Evolutionary conservation across 805 yeast species (phyloP).

Genomic region (Lachancea dasiensis): DNA sequence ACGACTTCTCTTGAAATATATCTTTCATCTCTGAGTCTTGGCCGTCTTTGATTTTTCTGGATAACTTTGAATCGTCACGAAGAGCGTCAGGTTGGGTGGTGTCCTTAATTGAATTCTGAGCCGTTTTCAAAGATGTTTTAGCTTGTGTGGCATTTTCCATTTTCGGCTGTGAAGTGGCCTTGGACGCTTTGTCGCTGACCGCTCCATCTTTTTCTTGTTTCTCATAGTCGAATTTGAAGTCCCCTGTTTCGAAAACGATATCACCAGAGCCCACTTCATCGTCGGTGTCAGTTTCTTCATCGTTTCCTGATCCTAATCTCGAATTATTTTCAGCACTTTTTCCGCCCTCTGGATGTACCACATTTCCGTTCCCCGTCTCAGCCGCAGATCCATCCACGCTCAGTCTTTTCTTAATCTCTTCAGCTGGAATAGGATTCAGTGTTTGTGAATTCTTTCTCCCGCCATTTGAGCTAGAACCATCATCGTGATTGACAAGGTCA

Average conservation of each 20-base stretch:
- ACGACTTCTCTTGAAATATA: slow-evolving; percentile 29
- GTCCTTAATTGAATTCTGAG: neutral
- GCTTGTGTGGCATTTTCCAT: neutral
- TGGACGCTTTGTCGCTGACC: neutral
- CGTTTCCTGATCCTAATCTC: slow-evolving; percentile 6
- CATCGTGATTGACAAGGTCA: slow-evolving; percentile 34
- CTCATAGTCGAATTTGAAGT: slow-evolving; percentile 28
- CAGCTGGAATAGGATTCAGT: slow-evolving; percentile 8
- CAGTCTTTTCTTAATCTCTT: slow-evolving; percentile 6
- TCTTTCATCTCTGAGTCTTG: slow-evolving; percentile 16
- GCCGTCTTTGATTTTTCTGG: slow-evolving; percentile 1
- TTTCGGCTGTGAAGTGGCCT: neutral
- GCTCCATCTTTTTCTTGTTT: slow-evolving; percentile 21
- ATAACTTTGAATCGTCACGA: neutral
- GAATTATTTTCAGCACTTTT: neutral
- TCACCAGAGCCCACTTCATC: slow-evolving; percentile 23
- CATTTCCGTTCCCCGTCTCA: slow-evolving; percentile 1
- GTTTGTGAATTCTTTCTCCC: slow-evolving; percentile 16
- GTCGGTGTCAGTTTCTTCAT: slow-evolving; percentile 33
- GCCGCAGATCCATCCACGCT: slow-evolving; percentile 5
- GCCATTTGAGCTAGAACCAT: slow-evolving; percentile 12
- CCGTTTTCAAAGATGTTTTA: slow-evolving; percentile 5
- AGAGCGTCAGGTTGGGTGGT: too few species aligned
- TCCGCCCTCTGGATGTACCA: neutral
- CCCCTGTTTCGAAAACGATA: slow-evolving; percentile 19